Conservation (phyloP, 352 stramenopile genomes). For the Pythium rishiriense region DNA sequence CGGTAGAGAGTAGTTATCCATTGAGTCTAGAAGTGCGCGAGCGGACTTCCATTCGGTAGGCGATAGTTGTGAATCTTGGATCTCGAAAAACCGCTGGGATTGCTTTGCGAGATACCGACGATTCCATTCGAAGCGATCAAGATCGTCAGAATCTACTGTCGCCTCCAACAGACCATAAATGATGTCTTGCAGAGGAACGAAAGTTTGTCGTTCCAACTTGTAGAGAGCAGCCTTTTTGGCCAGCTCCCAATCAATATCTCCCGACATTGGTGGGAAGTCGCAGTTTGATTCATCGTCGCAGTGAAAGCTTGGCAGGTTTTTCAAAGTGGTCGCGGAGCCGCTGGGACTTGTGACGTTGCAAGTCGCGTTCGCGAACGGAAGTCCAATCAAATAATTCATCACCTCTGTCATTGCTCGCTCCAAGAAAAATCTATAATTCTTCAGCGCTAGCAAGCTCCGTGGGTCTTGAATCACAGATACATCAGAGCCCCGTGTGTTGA, state of each 20-base stretch:
- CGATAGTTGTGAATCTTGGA: constrained; percentile 48
- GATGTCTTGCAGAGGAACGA: constrained; percentile 65
- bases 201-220: constrained; percentile 64
- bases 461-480: constrained; percentile 40
- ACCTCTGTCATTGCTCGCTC: constrained; percentile 57
- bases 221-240: constrained; percentile 49
- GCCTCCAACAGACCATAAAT: constrained; percentile 63
- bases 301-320: neutral
- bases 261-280: constrained; percentile 9
- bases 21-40: constrained; percentile 46
- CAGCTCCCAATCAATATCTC: constrained; percentile 48
- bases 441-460: constrained; percentile 56
- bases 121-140: constrained; percentile 56
- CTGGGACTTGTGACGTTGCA: constrained; percentile 28
- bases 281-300: neutral
- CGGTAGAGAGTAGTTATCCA: constrained; percentile 76
- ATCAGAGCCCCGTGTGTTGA: constrained; percentile 12
- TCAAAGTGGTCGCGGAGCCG: neutral
- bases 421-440: constrained; percentile 76
- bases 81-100: constrained; percentile 62
- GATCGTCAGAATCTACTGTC: constrained; percentile 35
- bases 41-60: constrained; percentile 57
- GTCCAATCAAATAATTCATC: constrained; percentile 41
- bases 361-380: constrained; percentile 20
- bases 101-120: constrained; percentile 44